These are phyloP conservation scores for Mucor ambiguus DNA, from an alignment of 371 early-diverging fungal species.

Conservation along the genomic window DNA sequence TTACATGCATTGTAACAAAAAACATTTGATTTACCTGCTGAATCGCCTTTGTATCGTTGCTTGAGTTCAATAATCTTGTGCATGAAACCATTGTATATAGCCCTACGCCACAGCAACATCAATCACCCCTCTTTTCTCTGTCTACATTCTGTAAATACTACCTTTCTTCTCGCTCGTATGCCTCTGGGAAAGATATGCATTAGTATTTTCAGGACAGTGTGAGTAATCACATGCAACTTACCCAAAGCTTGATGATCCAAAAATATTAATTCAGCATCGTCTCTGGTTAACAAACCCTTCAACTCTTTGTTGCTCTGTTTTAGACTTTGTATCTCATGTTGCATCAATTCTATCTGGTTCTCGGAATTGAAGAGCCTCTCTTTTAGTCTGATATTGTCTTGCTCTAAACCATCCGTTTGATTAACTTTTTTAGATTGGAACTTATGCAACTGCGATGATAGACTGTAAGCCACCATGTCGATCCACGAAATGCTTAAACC, in stretches of 20 bases:
- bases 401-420: slow-evolving; percentile 14
- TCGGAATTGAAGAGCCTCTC: slow-evolving; percentile 12
- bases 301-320: not conserved
- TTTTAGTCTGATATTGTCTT: slow-evolving; percentile 20
- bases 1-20: not conserved
- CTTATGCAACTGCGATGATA: slow-evolving; percentile 16
- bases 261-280: not conserved
- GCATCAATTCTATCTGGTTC: slow-evolving; percentile 7
- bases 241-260: slow-evolving; percentile 9
- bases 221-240: not conserved
- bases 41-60: slow-evolving; percentile 12
- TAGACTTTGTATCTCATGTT: slow-evolving; percentile 9
- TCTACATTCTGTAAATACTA: not conserved
- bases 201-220: not conserved
- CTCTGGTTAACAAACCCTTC: not conserved
- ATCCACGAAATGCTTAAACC: not conserved
- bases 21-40: slow-evolving; percentile 6
- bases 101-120: not conserved
- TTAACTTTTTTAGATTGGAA: slow-evolving; percentile 22
- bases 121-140: not conserved
- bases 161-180: slow-evolving; percentile 21
- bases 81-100: slow-evolving; percentile 5
- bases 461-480: not conserved
- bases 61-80: slow-evolving; percentile 7
- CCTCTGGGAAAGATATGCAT: not conserved